Base-by-base conservation (phyloP, 768 basidiomycete species). In the Termitomyces heimii region DNA sequence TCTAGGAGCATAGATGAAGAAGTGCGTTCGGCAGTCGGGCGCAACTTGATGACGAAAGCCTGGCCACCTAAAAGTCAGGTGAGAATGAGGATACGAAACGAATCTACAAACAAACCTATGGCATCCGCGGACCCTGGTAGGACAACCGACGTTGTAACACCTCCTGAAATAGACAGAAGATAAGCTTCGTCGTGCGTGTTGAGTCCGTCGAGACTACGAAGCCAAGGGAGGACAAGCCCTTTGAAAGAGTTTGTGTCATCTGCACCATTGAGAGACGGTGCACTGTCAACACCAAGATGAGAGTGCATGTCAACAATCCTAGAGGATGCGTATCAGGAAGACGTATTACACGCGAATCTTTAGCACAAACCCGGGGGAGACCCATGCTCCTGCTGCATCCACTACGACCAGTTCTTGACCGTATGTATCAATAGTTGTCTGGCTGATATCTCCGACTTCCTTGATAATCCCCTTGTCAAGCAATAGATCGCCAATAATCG, bases 171-270 rank as follows among this genome's bases (percentile, higher is more conserved):
- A 20, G 86, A 80, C 8, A 88, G 70, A 31, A 67, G 72, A 68
- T 86, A 91, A 0, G 89, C 78, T 16, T 83, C 80, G 66, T 93
- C 91, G 62, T 88, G 88, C 0, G 89, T 91, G 65, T 93, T 91
- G 54, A 94, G 75, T 0, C 80, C 89, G 65, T 95, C 91, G 8
- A 92, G 69, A 37, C 82, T 84, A 37, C 89, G 79, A 10, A 94
- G 75, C 85, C 85, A 88, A n/a, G 82, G 82, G 39, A 72, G 72
- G 3, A 74, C 68, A n/a, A 69, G 74, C 10, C 72, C 77, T 47
- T 82, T 77, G 37, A 67, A 18, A 16, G 85, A 86, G 65, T 87
- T 85, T 39, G 64, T 69, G 59, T 91, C 89, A 0, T 56, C 47
- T 1, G 82, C 73, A 28, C 83, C 79, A 18, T 48, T 61, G 32